Evolutionary conservation across 2,329 filamentous ascomycete species (phyloP), one percentile per base, ranked within the genome.

Genomic region (Xylariaceae sp.): DNA sequence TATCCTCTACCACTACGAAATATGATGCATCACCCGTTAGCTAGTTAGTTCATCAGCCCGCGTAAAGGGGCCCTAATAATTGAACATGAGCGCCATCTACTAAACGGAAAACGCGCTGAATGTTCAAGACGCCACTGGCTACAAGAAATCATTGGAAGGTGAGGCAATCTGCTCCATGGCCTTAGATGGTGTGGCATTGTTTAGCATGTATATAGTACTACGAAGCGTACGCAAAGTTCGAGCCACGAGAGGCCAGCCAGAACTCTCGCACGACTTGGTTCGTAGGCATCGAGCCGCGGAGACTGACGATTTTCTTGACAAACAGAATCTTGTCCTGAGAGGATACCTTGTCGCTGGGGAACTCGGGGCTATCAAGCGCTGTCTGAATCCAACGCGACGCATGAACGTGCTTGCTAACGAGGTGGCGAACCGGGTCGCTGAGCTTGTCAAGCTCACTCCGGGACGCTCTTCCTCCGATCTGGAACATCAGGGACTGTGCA

Each of bases 401-500:
- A 57, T 77, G 75, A 0, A 79, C 75, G 59, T 87, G 80, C 39
- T 80, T 76, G 44, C 77, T 77, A 1, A 88, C 77, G 18, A 92
- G 76, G 68, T 85, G 89, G 73, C 88, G 89, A 3, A 92, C 75
- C 1, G 88, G 88, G 60, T 90, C 87, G 57, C 82, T 82, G 4
- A 92, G 74, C 65, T 82, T 85, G 66, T 91, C 88, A 0, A 92
- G 76, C 68, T 92, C 88, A 65, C 86, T 89, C 45, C 89, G 82
- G 1, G 85, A 81, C 3, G 86, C 88, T 57, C 82, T 82, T 1
- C 89, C 89, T 4, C 85, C 83, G 42, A 91, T 80, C 60, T 90
- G 89, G 59, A 80, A 78, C 1, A 88, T 76, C 23, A 91, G 74
- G 0, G 82, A 80, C 58, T 80, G 77, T 3, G 81, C 75, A n/a